These are phyloP conservation scores for Ceratocystis huliohia DNA, from an alignment of 2,329 filamentous ascomycete genomes.

Conservation along the genomic window DNA sequence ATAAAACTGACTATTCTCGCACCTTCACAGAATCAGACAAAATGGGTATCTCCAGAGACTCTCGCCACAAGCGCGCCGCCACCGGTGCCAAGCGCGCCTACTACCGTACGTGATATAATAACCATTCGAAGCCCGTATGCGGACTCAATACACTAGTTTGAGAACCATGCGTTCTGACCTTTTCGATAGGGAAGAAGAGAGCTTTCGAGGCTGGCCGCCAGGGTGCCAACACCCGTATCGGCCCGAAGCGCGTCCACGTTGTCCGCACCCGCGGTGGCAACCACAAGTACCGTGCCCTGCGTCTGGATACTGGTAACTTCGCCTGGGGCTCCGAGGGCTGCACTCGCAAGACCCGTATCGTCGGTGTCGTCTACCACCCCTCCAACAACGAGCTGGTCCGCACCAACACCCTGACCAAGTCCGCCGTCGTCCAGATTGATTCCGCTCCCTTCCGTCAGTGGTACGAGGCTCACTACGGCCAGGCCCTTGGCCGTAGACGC, in stretches of 20 bases:
- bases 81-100: constrained; percentile 94
- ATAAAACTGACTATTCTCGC: constrained; percentile 22
- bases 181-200: constrained; percentile 73
- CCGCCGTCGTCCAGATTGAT: constrained; percentile 96
- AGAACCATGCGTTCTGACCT: constrained; percentile 62
- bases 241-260: constrained; percentile 88
- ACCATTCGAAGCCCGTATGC: constrained; percentile 55
- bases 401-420: constrained; percentile 99
- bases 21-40: constrained; percentile 54
- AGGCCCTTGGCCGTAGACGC: constrained; percentile 75
- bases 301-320: constrained; percentile 98
- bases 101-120: constrained; percentile 59
- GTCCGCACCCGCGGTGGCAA: constrained; percentile 97
- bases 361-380: constrained; percentile 95
- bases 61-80: constrained; percentile 98
- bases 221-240: constrained; percentile 99
- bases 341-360: constrained; percentile 98
- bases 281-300: constrained; percentile 98
- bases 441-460: constrained; percentile 98
- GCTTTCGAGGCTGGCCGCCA: constrained; percentile 99
- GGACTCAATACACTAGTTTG: constrained; percentile 24
- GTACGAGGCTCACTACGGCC: constrained; percentile 99
- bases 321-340: constrained; percentile 97
- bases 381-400: constrained; percentile 99
- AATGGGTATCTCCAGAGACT: constrained; percentile 99